Evolutionary conservation across 805 yeast species (phyloP), one percentile per base, ranked within the genome.

Genomic region (Nakazawaea ishiwadae): DNA sequence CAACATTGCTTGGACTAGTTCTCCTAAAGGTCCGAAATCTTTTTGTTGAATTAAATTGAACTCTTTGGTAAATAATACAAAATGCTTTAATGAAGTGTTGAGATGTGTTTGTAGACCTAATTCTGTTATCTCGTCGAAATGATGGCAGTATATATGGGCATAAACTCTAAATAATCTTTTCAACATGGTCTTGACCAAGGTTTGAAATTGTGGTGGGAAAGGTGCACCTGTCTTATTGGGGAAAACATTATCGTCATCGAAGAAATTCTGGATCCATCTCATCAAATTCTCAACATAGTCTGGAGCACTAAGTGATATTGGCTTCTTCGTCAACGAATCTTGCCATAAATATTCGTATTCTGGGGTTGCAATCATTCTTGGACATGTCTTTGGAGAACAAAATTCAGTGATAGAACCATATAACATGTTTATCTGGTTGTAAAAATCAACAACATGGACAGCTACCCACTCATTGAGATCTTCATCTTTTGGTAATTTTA

Each of bases 341-440:
- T 91, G 96, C 99, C 99, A 93, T 45, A 93, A 71, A 56, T 93
- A 93, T 62, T 93, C 99, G 58, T 89, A 91, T 65, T 90, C 97
- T 47, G 84, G 93, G 0, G 98, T 91, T 16, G 99, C 99, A 44
- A 86, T 90, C 99, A 93, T 93, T 44, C 93, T 69, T 2, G 99
- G 98, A 59, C 99, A 93, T 2, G 95, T 75, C n/a, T 68, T 62
- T 2, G 98, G 97, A 0, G 97, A 88, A 60, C 99, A 93, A 56
- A 93, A 90, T 63, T 89, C 96, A 1, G 98, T 91, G 49, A 93
- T 85, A 3, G 97, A 80, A 8, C 97, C 96, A 53, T 93, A 91
- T 6, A 91, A 68, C 99, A 91, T 93, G 63, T 91, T 91, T 50
- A 91, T 82, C 59, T 91, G 99, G 59, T 90, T 90, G 65, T 86